These are phyloP conservation scores for Orobanche coerulescens DNA, from an alignment of 257 asterid genomes.

Conservation along the genomic window DNA sequence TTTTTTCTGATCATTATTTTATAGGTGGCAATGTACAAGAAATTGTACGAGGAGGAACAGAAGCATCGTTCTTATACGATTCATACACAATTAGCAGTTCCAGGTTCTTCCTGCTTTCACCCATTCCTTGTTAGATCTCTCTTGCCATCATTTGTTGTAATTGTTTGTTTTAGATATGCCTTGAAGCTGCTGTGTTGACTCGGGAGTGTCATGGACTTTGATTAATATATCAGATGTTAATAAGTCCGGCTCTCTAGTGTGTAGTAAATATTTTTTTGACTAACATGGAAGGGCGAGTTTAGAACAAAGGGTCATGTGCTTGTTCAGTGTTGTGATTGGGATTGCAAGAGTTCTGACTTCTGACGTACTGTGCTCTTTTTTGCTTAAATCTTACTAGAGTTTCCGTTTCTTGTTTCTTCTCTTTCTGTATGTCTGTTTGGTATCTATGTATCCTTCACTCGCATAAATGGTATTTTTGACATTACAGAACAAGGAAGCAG, in stretches of 20 bases:
- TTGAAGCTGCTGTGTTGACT: neutral
- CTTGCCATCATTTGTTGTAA: neutral
- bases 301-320: too few relatives aligned
- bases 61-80: slow-evolving; percentile 38
- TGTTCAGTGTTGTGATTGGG: too few relatives aligned
- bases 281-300: neutral
- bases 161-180: slow-evolving; percentile 9
- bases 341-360: too few relatives aligned
- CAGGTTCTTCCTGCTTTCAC: slow-evolving; percentile 41
- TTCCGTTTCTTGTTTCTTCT: neutral
- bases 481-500: slow-evolving; percentile 50
- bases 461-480: neutral
- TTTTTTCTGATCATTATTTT: neutral
- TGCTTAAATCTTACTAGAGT: too few relatives aligned
- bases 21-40: slow-evolving; percentile 89
- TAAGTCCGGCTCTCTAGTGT: neutral
- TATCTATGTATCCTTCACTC: slow-evolving; percentile 1
- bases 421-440: neutral
- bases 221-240: neutral
- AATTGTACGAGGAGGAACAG: slow-evolving; percentile 76
- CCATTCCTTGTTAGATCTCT: neutral
- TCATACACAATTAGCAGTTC: slow-evolving; percentile 32
- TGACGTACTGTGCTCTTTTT: too few relatives aligned
- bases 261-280: neutral
- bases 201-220: neutral